Conservation (phyloP, 2,329 filamentous ascomycete species). For the Penicillium glabrum region DNA sequence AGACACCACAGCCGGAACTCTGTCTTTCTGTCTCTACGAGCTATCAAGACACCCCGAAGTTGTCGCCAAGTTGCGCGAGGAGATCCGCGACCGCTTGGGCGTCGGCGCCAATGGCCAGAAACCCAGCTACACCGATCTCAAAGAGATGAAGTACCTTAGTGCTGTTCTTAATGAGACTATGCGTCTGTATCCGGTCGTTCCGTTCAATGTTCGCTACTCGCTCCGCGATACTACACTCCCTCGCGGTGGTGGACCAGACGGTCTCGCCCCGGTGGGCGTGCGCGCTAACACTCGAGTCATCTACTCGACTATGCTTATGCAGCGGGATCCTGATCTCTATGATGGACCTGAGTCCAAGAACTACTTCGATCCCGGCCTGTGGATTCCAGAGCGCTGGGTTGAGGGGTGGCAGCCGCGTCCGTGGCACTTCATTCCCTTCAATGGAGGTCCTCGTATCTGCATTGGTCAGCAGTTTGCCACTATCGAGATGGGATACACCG, state of each 20-base stretch:
- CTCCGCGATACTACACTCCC: constrained; percentile 74
- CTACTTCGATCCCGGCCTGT: constrained; percentile 44
- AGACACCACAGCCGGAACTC: constrained; percentile 80
- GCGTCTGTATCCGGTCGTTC: constrained; percentile 74
- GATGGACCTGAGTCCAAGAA: constrained; percentile 37
- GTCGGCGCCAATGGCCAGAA: constrained; percentile 49
- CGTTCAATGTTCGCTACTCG: constrained; percentile 74
- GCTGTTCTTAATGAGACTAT: constrained; percentile 74
- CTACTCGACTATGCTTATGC: constrained; percentile 55
- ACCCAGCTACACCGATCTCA: constrained; percentile 74
- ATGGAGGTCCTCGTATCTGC: constrained; percentile 55
- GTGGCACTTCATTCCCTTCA: constrained; percentile 58
- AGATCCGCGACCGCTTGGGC: constrained; percentile 70
- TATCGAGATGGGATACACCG: constrained; percentile 57
- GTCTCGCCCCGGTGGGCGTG: constrained; percentile 45
- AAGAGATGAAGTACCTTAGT: constrained; percentile 79
- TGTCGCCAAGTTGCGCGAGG: constrained; percentile 67
- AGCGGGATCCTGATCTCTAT: constrained; percentile 52
- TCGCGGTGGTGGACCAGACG: constrained; percentile 56
- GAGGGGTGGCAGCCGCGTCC: constrained; percentile 52
- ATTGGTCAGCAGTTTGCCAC: constrained; percentile 62
- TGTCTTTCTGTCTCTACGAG: constrained; percentile 83
- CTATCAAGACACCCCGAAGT: constrained; percentile 69
- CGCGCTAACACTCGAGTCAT: constrained; percentile 49
- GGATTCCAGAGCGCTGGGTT: constrained; percentile 53